Evolutionary conservation across 352 stramenopile species (phyloP).

Genomic region (Albugo laibachii): DNA sequence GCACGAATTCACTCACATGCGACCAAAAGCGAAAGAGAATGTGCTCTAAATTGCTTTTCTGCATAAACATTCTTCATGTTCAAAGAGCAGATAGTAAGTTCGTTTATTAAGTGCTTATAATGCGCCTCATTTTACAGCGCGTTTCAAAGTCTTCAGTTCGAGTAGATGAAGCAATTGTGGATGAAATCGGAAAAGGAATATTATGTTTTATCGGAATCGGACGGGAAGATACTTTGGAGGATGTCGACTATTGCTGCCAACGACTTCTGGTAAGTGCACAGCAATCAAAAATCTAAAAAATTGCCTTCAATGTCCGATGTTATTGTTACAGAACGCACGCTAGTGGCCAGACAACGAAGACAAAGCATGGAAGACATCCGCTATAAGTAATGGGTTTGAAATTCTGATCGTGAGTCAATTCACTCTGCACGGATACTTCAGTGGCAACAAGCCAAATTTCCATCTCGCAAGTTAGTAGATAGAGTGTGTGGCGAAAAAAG

Average conservation of each 20-base stretch:
- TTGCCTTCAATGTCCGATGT: neutral
- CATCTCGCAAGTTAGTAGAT: constrained; percentile 47
- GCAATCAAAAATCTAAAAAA: neutral
- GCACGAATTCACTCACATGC: too few relatives aligned
- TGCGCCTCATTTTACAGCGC: constrained; percentile 66
- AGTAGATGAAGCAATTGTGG: constrained; percentile 54
- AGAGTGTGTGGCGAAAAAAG: neutral
- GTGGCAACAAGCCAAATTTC: constrained; percentile 75
- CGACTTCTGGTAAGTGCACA: constrained; percentile 31
- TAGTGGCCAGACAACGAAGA: constrained; percentile 49
- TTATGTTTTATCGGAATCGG: constrained; percentile 67
- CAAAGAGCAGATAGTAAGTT: neutral
- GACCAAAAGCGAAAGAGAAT: too few relatives aligned
- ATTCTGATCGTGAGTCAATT: constrained; percentile 79
- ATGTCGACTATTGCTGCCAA: constrained; percentile 66
- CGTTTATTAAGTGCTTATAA: constrained; percentile 4
- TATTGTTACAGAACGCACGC: constrained; percentile 33
- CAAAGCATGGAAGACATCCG: constrained; percentile 36
- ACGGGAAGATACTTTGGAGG: constrained; percentile 50
- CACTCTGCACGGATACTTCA: constrained; percentile 61
- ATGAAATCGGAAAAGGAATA: constrained; percentile 49
- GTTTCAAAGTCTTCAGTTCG: constrained; percentile 59
- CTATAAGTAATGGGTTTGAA: constrained; percentile 40
- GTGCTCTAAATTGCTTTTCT: too few relatives aligned
- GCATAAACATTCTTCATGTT: neutral